These are phyloP conservation scores for Hypoxylon sp. DNA, from an alignment of 2,329 filamentous ascomycete genomes.

Conservation along the genomic window DNA sequence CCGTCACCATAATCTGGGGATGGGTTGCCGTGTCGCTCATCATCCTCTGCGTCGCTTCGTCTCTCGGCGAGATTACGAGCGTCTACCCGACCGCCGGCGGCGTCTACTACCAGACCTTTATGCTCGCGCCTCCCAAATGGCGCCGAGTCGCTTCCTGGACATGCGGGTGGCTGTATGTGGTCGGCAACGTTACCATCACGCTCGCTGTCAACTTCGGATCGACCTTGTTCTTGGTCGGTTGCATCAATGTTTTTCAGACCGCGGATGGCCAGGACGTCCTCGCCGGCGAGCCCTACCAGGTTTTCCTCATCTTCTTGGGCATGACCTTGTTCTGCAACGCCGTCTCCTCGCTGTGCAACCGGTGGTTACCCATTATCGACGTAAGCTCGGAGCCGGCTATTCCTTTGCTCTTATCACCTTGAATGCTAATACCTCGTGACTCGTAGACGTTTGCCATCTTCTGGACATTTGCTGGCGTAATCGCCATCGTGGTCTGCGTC, in stretches of 20 bases:
- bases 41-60: conserved; percentile 74
- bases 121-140: conserved; percentile 69
- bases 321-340: conserved; percentile 70
- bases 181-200: conserved; percentile 83
- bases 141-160: conserved; percentile 73
- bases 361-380: conserved; percentile 72
- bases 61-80: conserved; percentile 76
- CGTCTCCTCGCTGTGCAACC: conserved; percentile 73
- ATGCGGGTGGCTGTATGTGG: conserved; percentile 78
- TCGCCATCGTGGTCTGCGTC: conserved; percentile 69
- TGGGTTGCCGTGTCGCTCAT: conserved; percentile 74
- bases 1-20: conserved; percentile 75
- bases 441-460: conserved; percentile 75
- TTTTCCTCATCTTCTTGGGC: conserved; percentile 75
- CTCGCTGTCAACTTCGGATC: conserved; percentile 85
- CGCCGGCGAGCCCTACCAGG: conserved; percentile 65
- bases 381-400: conserved; percentile 55
- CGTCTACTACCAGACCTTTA: conserved; percentile 82
- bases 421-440: conserved; percentile 14
- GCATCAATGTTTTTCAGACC: conserved; percentile 63
- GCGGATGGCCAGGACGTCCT: conserved; percentile 55
- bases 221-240: conserved; percentile 67
- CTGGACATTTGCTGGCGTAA: conserved; percentile 76
- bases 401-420: not conserved
- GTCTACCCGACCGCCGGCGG: conserved; percentile 80